These are phyloP conservation scores for Pseudozyma sp. DNA, from an alignment of 1,284 basidiomycete species.

Conservation along the genomic window DNA sequence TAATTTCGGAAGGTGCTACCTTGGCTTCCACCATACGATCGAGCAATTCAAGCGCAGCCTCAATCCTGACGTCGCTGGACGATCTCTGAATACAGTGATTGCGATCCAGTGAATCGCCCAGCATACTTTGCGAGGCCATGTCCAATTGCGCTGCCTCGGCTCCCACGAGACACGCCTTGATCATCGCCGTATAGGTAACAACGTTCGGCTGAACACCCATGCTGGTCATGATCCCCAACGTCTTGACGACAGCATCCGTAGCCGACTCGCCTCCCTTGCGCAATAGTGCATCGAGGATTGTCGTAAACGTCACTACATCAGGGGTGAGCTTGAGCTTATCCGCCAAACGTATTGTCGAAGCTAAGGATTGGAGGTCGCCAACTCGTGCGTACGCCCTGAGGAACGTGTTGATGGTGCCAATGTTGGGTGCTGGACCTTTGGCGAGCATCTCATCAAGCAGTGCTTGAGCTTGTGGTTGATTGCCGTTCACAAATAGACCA, in stretches of 20 bases:
- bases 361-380: conserved; percentile 40
- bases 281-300: conserved; percentile 58
- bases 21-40: conserved; percentile 56
- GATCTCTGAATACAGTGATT: neutral
- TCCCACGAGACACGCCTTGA: conserved; percentile 57
- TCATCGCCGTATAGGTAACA: conserved; percentile 61
- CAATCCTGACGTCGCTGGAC: conserved; percentile 26
- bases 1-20: conserved; percentile 51
- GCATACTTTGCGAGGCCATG: conserved; percentile 18
- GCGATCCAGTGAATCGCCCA: conserved; percentile 8
- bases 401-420: conserved; percentile 60
- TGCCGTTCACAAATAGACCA: conserved; percentile 41
- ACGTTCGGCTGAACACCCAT: conserved; percentile 53
- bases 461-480: conserved; percentile 28
- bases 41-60: conserved; percentile 54
- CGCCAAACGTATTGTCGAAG: conserved; percentile 42
- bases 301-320: conserved; percentile 63
- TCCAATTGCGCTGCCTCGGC: conserved; percentile 36
- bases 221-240: conserved; percentile 53
- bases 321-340: conserved; percentile 38
- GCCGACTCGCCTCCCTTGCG: conserved; percentile 47
- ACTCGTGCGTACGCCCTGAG: conserved; percentile 52
- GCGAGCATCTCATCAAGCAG: conserved; percentile 51
- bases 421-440: conserved; percentile 49
- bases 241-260: conserved; percentile 33